Base-by-base conservation (phyloP, 2,329 filamentous ascomycete species). In the Microcyclospora pomicola region DNA sequence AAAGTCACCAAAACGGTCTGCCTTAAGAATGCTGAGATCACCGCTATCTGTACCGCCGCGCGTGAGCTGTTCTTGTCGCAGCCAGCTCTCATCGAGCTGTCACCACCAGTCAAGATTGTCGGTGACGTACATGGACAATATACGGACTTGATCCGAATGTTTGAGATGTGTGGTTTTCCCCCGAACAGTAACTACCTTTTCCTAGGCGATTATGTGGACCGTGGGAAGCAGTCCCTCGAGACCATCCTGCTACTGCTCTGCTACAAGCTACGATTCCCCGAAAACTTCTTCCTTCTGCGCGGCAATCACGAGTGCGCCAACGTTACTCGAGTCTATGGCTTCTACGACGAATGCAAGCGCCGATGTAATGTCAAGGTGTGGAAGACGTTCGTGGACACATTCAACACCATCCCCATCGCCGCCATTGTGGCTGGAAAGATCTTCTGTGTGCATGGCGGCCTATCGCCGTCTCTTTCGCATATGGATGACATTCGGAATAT, bases 401-500 rank as follows among this genome's bases (percentile, higher is more conserved):
- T 96, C 70, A 96, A 96, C 60, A 87, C 81, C 31, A 72, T 96
- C 33, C 88, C 88, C 0, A 95, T 96, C 53, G 88, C 88, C 32
- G 77, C 88, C n/a, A 95, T 94, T 53, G 87, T 96, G 29, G 88
- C 87, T 2, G 85, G 84, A 48, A 96, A 96, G 67, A 96, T 96
- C 41, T 96, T 95, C 59, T 95, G 87, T 54, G 88, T 96, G 12
- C 91, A 98, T 54, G 91, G 91, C 36, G 91, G 91, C 11, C 68
- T 98, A 15, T 95, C 87, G 10, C 91, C 91, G 1, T 87, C 83
- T 34, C 71, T 98, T 35, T 80, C 81, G 39, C 87, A 96, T 54
- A 98, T 98, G 91, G 91, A 96, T 53, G 88, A 98, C 58, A 98
- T 98, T 51, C 80, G 91, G 49, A 82, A 92, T 57, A 96, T 98